Evolutionary conservation across 2,329 filamentous ascomycete genomes (phyloP), one percentile per base, ranked within the genome.

Genomic region (Trichoderma cornu-damae): DNA sequence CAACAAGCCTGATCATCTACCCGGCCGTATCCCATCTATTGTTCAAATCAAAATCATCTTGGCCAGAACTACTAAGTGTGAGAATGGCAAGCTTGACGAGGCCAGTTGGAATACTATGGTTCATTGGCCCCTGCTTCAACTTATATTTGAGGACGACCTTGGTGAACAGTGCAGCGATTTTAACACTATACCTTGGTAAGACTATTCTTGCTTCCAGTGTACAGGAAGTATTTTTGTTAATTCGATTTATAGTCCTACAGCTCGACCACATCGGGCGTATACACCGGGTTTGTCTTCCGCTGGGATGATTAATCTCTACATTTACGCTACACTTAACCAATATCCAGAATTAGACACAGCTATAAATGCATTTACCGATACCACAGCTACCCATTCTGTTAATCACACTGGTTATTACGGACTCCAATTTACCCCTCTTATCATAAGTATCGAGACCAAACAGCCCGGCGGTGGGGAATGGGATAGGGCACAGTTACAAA

Each of bases 331-430:
- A 12, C n/a, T 20, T 22, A 4, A 57, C 22, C 44, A 42, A 18
- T 12, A 52, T 24, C 16, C n/a, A 18, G 24, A 52, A 43, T 18
- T 52, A 2, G 44, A 32, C 14, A 30, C 28, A n/a, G 32, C 52
- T 11, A 7, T 58, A 3, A 12, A 9, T 12, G 40, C 40, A 3
- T 58, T 61, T 16, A 43, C 53, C 38, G 35, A 35, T 4, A 38
- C 11, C 12, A 20, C 57, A 4, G 52, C 53, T 1, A 61, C 60
- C 5, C 9, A 26, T 11, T 50, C 50, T 4, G n/a, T 59, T 38
- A 61, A 60, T 24, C 49, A 58, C 35, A 60, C 60, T 22, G 43
- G 51, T 44, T 59, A 49, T 28, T 34, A 22, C n/a, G 18, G 18
- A 35, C 46, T 57, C 14, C 22, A 49, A 32, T 32, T 44, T 26